Base-by-base conservation (phyloP, 2,329 filamentous ascomycete genomes). In the Arthrobotrys conoides region DNA sequence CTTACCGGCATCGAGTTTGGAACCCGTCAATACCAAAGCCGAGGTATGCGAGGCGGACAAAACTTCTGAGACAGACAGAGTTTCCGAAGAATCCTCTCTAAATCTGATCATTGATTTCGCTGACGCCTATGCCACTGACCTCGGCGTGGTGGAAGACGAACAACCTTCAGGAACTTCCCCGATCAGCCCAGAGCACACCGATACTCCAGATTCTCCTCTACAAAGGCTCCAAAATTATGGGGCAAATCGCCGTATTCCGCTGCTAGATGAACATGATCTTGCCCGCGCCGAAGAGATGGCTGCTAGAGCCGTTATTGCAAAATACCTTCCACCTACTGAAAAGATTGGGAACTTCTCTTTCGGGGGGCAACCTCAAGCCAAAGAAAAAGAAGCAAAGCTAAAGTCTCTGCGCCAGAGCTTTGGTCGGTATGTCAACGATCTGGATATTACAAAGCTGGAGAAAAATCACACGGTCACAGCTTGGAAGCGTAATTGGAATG, bases 191-290 rank as follows among this genome's bases (percentile, higher is more conserved):
- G 33, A 41, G 14, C 27, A 38, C 36, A 24, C 55, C 24, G n/a
- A 22, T 20, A 18, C 24, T 16, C 48, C 20, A n/a, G 12, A 14
- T 41, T 8, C 55, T 12, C 33, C 0, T 55, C 27, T 10, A 20
- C 9, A 44, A 9, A 9, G 16, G 20, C 4, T 33, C 51, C 5
- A 22, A 12, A 18, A 46, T 24, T 24, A 38, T 27, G 30, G 57
- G 9, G 10, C n/a, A 12, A 9, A 20, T 10, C 44, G 48, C 16
- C 14, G 38, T 5, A 64, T 53, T 16, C 46, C 46, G 3, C 22
- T 71, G 5, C 30, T 71, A 2, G 69, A 71, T 10, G 27, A 71
- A 22, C 33, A 38, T 24, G 69, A 65, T 6, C 30, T 71, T 8
- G 20, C 16, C 22, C 38, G 36, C 9, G 46, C 69, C 10, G 57